phyloP scores from a whole-genome alignment of 1,139 yeast genomes.

The Suhomyces taliae region DNA sequence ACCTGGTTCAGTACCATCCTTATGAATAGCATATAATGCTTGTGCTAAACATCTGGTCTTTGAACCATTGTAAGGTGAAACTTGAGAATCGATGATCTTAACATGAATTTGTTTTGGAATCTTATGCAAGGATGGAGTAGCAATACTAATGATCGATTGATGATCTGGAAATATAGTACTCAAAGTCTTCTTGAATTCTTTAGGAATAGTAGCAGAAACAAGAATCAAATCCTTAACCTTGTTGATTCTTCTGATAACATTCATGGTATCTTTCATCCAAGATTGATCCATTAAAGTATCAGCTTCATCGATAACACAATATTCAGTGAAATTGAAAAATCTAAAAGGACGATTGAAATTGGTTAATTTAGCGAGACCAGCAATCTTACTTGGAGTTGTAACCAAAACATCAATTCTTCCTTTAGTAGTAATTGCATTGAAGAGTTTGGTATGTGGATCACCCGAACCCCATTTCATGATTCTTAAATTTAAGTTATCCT shows the following conservation, averaged over 20 bases:
- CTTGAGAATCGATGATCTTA: constrained; percentile 70
- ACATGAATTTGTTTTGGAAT: constrained; percentile 75
- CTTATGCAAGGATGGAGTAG: constrained; percentile 81
- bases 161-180: constrained; percentile 63
- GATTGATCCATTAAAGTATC: constrained; percentile 88
- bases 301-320: constrained; percentile 89
- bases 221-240: constrained; percentile 65
- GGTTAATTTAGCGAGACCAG: constrained; percentile 44
- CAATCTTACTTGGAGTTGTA: constrained; percentile 77
- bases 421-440: constrained; percentile 42
- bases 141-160: constrained; percentile 51
- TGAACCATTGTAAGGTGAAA: constrained; percentile 79
- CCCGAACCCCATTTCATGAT: constrained; percentile 60
- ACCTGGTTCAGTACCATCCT: constrained; percentile 81
- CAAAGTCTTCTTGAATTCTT: constrained; percentile 66
- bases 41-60: constrained; percentile 84
- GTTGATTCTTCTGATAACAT: constrained; percentile 52
- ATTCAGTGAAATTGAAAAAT: constrained; percentile 48
- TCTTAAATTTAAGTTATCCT: constrained; percentile 38
- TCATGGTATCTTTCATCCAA: constrained; percentile 68
- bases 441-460: constrained; percentile 49
- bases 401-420: constrained; percentile 72
- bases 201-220: constrained; percentile 90
- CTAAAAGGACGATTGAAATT: constrained; percentile 50
- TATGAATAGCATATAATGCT: constrained; percentile 79